Evolutionary conservation across 2,329 filamentous ascomycete species (phyloP), one percentile per base, ranked within the genome.

Genomic region (Fusarium hainanense): DNA sequence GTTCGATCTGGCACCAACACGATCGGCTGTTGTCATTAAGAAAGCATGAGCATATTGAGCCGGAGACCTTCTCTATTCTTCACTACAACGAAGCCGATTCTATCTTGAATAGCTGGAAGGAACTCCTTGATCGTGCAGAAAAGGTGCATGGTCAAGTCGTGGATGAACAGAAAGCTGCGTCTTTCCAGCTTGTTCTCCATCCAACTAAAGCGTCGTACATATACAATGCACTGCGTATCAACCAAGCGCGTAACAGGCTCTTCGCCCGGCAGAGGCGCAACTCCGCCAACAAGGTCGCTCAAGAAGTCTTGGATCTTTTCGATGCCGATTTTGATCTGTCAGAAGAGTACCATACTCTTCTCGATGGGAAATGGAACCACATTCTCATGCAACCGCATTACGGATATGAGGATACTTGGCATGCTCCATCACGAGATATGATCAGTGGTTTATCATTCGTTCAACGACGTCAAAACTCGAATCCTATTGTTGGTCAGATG

Each of bases 141-240:
- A 72, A 70, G 0, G 70, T 87, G 0, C 81, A 85, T 48, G 73
- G 79, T 18, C 75, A 73, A 4, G 74, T 88, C 4, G 70, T 80
- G 0, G 74, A 77, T 0, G 78, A 78, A 0, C 78, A 82, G 7
- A 83, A 84, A 43, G 79, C 86, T 3, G 82, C 87, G 1, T 85
- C 86, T 60, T 90, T 88, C 77, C 82, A 90, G 70, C 83, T 88
- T 34, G 82, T 90, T 12, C 79, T 88, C 7, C 87, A 90, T 59
- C 87, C 88, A 0, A 82, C 85, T 37, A 83, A 85, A 37, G 86
- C 88, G 3, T 86, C 83, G 5, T 81, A 82, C 11, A 85, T 85
- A 42, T 84, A 85, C 61, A 81, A 83, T 32, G 79, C 83, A 10
- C 80, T 84, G 34, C 81, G 80, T 37, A 79, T 84, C 21, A 80